These are phyloP conservation scores for Azolla pinnata DNA, from an alignment of 75 land plant genomes.

Conservation along the genomic window DNA sequence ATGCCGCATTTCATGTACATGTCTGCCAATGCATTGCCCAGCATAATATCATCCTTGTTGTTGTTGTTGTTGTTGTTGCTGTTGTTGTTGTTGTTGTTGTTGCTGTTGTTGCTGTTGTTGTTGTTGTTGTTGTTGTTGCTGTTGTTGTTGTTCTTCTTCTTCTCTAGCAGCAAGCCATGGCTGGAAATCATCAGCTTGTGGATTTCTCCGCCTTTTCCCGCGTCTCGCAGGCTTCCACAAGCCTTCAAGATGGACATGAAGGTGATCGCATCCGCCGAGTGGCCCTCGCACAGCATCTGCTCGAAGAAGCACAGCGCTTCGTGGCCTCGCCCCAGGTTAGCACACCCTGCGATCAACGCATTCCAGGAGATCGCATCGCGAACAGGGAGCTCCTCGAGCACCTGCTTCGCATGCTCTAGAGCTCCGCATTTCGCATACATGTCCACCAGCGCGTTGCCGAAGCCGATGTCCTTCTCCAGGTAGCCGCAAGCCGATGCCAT, in stretches of 20 bases:
- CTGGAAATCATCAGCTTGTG: background rate
- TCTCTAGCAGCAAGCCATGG: too few relatives aligned
- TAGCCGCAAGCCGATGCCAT: background rate
- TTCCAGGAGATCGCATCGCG: background rate
- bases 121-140: too few relatives aligned
- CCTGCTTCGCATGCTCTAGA: background rate
- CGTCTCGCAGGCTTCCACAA: background rate
- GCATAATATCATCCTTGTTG: background rate
- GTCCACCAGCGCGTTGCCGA: background rate
- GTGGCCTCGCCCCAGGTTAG: conserved; percentile 7
- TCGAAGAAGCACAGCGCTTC: background rate
- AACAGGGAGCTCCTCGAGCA: background rate
- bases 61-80: too few relatives aligned
- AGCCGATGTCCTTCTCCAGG: background rate
- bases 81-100: too few relatives aligned
- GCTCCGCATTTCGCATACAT: background rate
- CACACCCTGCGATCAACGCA: conserved; percentile 6
- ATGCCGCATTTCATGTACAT: conserved; percentile 8
- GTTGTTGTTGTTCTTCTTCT: too few relatives aligned
- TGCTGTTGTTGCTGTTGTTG: too few relatives aligned
- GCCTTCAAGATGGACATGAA: conserved; percentile 5
- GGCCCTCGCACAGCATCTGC: background rate
- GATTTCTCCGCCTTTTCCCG: conserved; percentile 3
- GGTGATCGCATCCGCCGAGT: conserved; percentile 7
- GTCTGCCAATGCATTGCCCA: conserved; percentile 6